These are phyloP conservation scores for Myrica gale DNA, from an alignment of 306 rosid species.

Conservation along the genomic window DNA sequence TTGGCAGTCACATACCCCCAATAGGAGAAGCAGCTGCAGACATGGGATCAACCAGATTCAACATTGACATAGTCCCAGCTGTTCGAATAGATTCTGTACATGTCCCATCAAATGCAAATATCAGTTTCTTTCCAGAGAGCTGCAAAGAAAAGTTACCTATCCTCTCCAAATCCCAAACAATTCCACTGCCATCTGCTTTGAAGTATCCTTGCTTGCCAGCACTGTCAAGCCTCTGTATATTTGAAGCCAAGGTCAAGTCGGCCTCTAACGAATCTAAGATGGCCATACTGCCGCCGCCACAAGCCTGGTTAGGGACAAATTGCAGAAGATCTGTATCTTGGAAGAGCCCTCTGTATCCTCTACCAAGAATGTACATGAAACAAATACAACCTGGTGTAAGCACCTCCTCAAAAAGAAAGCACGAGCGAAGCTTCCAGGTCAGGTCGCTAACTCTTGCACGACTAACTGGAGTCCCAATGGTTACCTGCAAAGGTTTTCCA, in stretches of 20 bases:
- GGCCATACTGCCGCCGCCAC: slow-evolving; percentile 99
- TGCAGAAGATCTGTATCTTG: slow-evolving; percentile 96
- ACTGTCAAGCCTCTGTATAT: slow-evolving; percentile 71
- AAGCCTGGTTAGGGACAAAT: slow-evolving; percentile 96
- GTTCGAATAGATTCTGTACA: slow-evolving; percentile 68
- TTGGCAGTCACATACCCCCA: slow-evolving; percentile 72
- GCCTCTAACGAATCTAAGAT: slow-evolving; percentile 91
- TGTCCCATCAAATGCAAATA: slow-evolving; percentile 97
- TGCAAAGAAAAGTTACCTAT: slow-evolving; percentile 85
- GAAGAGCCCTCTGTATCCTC: slow-evolving; percentile 96
- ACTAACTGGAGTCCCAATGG: slow-evolving; percentile 74
- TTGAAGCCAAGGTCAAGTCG: slow-evolving; percentile 63
- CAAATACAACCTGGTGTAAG: slow-evolving; percentile 85
- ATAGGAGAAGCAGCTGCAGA: slow-evolving; percentile 99
- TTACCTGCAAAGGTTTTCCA: slow-evolving; percentile 91
- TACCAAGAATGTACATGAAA: slow-evolving; percentile 96
- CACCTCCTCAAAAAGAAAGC: slow-evolving; percentile 98
- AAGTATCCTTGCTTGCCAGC: slow-evolving; percentile 64
- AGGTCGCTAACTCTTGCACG: slow-evolving; percentile 76
- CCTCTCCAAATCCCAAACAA: slow-evolving; percentile 99
- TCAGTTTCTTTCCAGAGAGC: slow-evolving; percentile 92
- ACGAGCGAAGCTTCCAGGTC: slow-evolving; percentile 90
- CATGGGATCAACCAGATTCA: slow-evolving; percentile 96
- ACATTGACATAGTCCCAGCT: slow-evolving; percentile 81
- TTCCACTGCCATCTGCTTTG: slow-evolving; percentile 95